phyloP scores from a whole-genome alignment of 176 grass and related monocot genomes.

The Triticum monococcum region DNA sequence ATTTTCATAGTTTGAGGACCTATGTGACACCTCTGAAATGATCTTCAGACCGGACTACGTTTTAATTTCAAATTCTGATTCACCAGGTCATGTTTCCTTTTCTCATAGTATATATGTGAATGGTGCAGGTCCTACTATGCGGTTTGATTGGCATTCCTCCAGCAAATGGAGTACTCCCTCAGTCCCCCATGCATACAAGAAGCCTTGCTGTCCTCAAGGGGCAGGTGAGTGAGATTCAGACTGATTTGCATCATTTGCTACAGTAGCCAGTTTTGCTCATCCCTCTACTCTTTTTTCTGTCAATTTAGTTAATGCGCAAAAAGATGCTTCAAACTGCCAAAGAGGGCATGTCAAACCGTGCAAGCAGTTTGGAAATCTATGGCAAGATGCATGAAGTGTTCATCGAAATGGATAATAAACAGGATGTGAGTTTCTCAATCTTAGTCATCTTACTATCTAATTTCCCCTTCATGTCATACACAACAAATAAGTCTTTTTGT shows the following conservation, averaged over 20 bases:
- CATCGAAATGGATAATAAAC: constrained; percentile 51
- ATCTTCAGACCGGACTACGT: not conserved
- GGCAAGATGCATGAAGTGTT: constrained; percentile 90
- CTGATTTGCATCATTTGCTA: not conserved
- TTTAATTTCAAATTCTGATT: not conserved
- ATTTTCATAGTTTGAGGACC: too few relatives aligned
- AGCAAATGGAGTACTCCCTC: constrained; percentile 93
- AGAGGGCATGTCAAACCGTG: constrained; percentile 51
- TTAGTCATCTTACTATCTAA: not conserved
- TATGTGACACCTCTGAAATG: too few relatives aligned
- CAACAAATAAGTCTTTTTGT: not conserved
- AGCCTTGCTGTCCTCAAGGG: constrained; percentile 83
- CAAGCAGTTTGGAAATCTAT: constrained; percentile 77
- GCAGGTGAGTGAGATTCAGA: constrained; percentile 59
- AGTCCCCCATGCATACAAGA: constrained; percentile 97
- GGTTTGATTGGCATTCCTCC: constrained; percentile 91
- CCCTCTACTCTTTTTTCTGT: not conserved
- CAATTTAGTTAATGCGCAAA: constrained; percentile 60
- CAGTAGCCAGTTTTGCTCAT: not conserved
- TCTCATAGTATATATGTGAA: constrained; percentile 32
- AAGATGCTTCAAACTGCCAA: constrained; percentile 83
- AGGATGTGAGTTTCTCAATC: constrained; percentile 34
- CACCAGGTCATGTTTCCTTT: not conserved
- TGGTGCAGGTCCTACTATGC: constrained; percentile 67
- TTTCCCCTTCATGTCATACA: not conserved